Percentiles rank a stretch among this genome's conserved stretches.
Conservation (phyloP, 2,329 filamentous ascomycete genomes). For the Colletotrichum cordylinicola region DNA sequence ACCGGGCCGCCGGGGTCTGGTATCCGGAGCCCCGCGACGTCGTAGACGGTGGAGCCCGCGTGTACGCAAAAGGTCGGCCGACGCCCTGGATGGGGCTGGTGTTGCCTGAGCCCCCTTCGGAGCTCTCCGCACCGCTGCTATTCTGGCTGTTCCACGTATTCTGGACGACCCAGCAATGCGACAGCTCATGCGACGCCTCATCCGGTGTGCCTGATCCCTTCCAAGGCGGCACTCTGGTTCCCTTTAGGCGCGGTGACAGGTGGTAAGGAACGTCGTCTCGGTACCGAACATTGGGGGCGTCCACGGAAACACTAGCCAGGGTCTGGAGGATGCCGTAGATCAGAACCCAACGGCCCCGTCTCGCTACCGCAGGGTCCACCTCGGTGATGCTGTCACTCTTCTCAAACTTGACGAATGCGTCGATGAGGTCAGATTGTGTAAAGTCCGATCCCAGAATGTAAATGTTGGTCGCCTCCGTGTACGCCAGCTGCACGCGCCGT, state of each 20-base stretch:
- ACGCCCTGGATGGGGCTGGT: slow-evolving; percentile 25
- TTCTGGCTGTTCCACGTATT: slow-evolving; percentile 41
- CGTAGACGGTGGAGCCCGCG: slow-evolving; percentile 28
- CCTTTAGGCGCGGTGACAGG: slow-evolving; percentile 58
- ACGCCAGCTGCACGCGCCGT: slow-evolving; percentile 59
- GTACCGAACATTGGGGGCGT: slow-evolving; percentile 58
- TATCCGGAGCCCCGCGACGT: slow-evolving; percentile 21
- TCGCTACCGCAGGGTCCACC: slow-evolving; percentile 59
- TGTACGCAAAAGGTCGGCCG: slow-evolving; percentile 24
- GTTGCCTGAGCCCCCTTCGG: slow-evolving; percentile 24
- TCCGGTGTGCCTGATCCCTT: slow-evolving; percentile 36
- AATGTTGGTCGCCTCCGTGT: slow-evolving; percentile 66
- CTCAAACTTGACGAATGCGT: slow-evolving; percentile 62
- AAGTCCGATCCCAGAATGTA: slow-evolving; percentile 60
- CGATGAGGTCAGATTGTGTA: slow-evolving; percentile 58
- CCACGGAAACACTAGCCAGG: slow-evolving; percentile 63
- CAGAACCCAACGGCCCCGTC: slow-evolving; percentile 65
- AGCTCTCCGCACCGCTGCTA: slow-evolving; percentile 32
- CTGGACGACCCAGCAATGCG: slow-evolving; percentile 56
- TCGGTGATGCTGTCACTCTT: slow-evolving; percentile 56
- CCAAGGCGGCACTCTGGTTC: slow-evolving; percentile 61
- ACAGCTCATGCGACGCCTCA: slow-evolving; percentile 54
- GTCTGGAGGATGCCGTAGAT: slow-evolving; percentile 67
- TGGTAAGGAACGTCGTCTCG: slow-evolving; percentile 61
- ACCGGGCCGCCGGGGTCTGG: slow-evolving; percentile 26